A percentile compares a stretch with the other conserved stretches of the same genome.
Evolutionary conservation across 2,329 filamentous ascomycete genomes (phyloP).

Genomic region (Didymella arachidicola): DNA sequence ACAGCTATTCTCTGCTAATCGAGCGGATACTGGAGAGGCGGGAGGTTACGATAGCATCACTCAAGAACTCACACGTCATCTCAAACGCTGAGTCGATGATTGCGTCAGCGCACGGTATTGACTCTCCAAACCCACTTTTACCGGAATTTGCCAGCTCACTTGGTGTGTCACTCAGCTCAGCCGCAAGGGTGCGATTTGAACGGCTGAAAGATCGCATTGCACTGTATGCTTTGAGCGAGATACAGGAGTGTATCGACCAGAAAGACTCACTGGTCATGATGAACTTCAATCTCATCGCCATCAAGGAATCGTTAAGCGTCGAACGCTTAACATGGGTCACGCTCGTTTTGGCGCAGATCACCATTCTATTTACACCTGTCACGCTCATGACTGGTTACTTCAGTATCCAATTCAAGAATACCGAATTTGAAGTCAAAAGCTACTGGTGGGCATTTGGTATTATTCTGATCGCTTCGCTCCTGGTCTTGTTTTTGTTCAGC

Average conservation of each 20-base stretch:
- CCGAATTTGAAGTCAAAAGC: constrained; percentile 66
- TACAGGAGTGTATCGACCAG: constrained; percentile 70
- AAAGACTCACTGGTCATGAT: constrained; percentile 74
- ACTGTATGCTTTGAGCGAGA: constrained; percentile 68
- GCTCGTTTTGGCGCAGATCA: constrained; percentile 75
- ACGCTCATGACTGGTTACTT: constrained; percentile 79
- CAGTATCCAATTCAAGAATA: constrained; percentile 68
- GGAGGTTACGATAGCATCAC: constrained; percentile 52
- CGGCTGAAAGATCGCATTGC: constrained; percentile 66
- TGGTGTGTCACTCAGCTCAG: constrained; percentile 56
- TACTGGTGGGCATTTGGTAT: constrained; percentile 75
- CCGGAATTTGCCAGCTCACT: constrained; percentile 51
- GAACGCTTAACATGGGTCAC: constrained; percentile 76
- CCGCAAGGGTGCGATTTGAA: constrained; percentile 66
- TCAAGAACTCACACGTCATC: constrained; percentile 55
- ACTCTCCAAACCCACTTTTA: constrained; percentile 33
- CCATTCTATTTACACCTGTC: constrained; percentile 77
- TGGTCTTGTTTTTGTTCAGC: constrained; percentile 66
- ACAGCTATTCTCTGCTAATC: constrained; percentile 67
- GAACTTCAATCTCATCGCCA: constrained; percentile 79
- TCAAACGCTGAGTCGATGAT: constrained; percentile 42
- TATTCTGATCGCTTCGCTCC: constrained; percentile 66
- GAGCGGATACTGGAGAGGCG: constrained; percentile 62
- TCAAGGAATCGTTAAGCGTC: constrained; percentile 76
- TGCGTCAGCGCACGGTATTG: constrained; percentile 32